These are phyloP conservation scores for Candida caryicola DNA, from an alignment of 805 yeast species.

Conservation along the genomic window DNA sequence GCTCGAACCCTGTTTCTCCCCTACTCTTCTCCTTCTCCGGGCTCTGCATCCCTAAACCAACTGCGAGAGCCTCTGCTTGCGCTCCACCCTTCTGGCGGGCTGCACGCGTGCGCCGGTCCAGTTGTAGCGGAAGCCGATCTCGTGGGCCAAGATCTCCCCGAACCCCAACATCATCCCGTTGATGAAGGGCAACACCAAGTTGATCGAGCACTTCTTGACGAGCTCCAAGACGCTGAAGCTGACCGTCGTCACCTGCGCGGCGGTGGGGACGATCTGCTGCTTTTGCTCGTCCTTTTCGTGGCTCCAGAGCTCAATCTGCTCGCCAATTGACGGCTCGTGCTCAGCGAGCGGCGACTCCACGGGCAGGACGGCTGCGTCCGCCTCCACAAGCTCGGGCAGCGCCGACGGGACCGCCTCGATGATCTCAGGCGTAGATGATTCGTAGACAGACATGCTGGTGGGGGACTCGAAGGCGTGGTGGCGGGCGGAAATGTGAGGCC, in stretches of 20 bases:
- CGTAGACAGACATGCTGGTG: too few relatives aligned
- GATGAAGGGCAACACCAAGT: conserved; percentile 78
- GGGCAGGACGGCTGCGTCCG: too few relatives aligned
- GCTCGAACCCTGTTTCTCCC: too few relatives aligned
- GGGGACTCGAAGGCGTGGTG: too few relatives aligned
- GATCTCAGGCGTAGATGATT: too few relatives aligned
- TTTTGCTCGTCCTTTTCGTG: too few relatives aligned
- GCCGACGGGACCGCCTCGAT: too few relatives aligned
- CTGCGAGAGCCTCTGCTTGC: conserved; percentile 13
- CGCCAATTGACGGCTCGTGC: background rate
- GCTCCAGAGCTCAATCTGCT: too few relatives aligned
- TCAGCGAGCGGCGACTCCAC: background rate
- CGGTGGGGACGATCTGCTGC: background rate
- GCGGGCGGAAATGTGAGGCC: too few relatives aligned
- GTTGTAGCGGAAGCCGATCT: conserved; percentile 75
- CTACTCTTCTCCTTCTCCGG: too few relatives aligned
- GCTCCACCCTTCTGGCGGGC: conserved; percentile 32
- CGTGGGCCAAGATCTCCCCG: conserved; percentile 94
- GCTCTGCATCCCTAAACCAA: too few relatives aligned
- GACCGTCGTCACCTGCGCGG: background rate
- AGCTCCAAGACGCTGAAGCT: conserved; percentile 35
- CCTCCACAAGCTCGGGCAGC: too few relatives aligned
- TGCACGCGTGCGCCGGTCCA: conserved; percentile 70
- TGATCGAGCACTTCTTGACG: conserved; percentile 58
- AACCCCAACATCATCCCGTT: conserved; percentile 96